Evolutionary conservation across 176 grass and related monocot species (phyloP).

Genomic region (Aechmea fasciata): DNA sequence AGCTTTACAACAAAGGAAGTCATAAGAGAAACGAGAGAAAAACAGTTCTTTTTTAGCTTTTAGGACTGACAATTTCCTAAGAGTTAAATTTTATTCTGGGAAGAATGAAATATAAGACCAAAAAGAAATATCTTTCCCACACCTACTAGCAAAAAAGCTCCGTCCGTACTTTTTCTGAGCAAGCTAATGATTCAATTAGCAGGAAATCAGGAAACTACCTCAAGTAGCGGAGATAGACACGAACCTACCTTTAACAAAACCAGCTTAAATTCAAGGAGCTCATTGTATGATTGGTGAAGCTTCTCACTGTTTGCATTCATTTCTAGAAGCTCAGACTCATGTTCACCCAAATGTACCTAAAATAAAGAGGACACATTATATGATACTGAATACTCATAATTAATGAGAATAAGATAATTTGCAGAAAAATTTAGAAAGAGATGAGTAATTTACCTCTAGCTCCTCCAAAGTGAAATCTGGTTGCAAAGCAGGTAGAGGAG

Average conservation of each 20-base stretch:
- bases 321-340: constrained; percentile 93
- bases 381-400: background rate
- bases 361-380: constrained; percentile 9
- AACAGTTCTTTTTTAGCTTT: background rate
- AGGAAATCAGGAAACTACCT: background rate
- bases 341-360: constrained; percentile 69
- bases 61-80: background rate
- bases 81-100: background rate
- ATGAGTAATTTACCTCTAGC: constrained; percentile 55
- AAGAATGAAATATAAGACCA: background rate
- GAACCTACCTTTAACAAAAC: constrained; percentile 96
- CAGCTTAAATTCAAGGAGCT: constrained; percentile 98
- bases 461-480: constrained; percentile 91
- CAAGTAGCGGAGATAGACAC: constrained; percentile 13
- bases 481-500: constrained; percentile 56
- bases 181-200: background rate
- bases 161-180: no score
- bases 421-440: background rate
- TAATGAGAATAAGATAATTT: constrained; percentile 3
- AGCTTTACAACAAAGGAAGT: background rate
- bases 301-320: constrained; percentile 87
- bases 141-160: background rate
- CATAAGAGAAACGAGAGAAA: background rate
- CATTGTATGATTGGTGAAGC: constrained; percentile 77
- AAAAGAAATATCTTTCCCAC: background rate